phyloP scores from a whole-genome alignment of 805 yeast species.

The Pichia paraexigua region DNA sequence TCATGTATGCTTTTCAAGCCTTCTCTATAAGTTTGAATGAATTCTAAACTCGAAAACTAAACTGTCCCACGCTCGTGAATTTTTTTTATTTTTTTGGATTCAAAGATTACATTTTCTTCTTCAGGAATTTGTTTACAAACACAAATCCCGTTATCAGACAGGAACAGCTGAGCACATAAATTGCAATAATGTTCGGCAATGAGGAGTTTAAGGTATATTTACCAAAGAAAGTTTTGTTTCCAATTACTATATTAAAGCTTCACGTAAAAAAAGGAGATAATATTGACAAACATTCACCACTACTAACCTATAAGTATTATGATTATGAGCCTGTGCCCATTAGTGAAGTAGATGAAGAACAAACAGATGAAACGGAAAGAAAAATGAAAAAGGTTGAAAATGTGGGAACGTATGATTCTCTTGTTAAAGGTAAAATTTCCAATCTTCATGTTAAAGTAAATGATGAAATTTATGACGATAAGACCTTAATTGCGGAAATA shows the following conservation, averaged over 20 bases:
- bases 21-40: too few relatives aligned
- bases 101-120: not conserved
- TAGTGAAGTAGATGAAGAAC: constrained; percentile 32
- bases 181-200: not conserved
- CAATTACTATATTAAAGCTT: constrained; percentile 53
- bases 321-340: constrained; percentile 52
- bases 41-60: not conserved
- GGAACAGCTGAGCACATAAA: not conserved
- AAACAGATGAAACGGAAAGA: constrained; percentile 33
- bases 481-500: constrained; percentile 43
- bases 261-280: constrained; percentile 36
- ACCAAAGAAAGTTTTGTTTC: constrained; percentile 60
- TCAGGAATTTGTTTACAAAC: not conserved
- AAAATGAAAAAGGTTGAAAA: constrained; percentile 48
- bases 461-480: constrained; percentile 49
- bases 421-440: constrained; percentile 63
- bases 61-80: not conserved
- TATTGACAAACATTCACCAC: constrained; percentile 43
- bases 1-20: too few relatives aligned
- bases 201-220: constrained; percentile 41
- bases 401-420: constrained; percentile 74
- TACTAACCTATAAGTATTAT: constrained; percentile 60
- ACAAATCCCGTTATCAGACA: not conserved
- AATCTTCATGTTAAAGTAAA: constrained; percentile 44
- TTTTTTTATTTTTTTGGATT: too few relatives aligned